Evolutionary conservation across 202 grass and related monocot genomes (phyloP), one percentile per base, ranked within the genome.

Genomic region (Musa balbisiana): DNA sequence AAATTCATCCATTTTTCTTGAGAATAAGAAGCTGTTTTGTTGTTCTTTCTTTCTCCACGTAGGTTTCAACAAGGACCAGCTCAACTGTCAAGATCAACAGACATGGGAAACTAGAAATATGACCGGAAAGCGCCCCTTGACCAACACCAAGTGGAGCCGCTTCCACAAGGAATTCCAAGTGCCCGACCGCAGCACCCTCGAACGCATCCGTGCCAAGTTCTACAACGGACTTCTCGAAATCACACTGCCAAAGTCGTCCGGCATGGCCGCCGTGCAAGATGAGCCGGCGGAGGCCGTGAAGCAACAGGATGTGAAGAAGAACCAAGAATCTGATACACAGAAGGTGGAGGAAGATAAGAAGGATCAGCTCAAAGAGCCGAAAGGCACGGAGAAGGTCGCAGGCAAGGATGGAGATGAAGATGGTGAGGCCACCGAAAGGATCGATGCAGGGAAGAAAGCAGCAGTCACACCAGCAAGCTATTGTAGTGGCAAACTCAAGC

Each of bases 61-160:
- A 96, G 92, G 85, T 58, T 97, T 85, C 82, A 81, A 67, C 82
- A 92, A 89, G 76, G 93, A 91, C 33, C 80, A 92, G 54, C 72
- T 97, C 56, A 87, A 53, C n/a, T 73, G 82, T 97, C 71, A 80
- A 80, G 77, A 80, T 91, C 0, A 75, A 84, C 75, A 85, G 64
- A 75, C 78, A 82, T 25, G 64, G 84, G 27, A 85, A 73, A 26
- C 73, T 92, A 64, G 27, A 72, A 29, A n/a, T n/a, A 80, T 97
- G 55, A 81, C 43, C 51, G 93, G 93, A 2, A 83, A 92, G 82
- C 80, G 89, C 25, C 83, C 81, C 52, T 19, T 72, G 20, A 73
- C 11, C 8, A 80, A 76, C 67, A 71, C 82, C 64, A 79, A 72
- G 25, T 85, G 90, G 87, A 82, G 80, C 77, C 90, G 88, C 16